Percentiles rank a stretch among this genome's conserved stretches.
These are phyloP conservation scores for Blastomyces percursus DNA, from an alignment of 2,329 filamentous ascomycete species.

Conservation along the genomic window DNA sequence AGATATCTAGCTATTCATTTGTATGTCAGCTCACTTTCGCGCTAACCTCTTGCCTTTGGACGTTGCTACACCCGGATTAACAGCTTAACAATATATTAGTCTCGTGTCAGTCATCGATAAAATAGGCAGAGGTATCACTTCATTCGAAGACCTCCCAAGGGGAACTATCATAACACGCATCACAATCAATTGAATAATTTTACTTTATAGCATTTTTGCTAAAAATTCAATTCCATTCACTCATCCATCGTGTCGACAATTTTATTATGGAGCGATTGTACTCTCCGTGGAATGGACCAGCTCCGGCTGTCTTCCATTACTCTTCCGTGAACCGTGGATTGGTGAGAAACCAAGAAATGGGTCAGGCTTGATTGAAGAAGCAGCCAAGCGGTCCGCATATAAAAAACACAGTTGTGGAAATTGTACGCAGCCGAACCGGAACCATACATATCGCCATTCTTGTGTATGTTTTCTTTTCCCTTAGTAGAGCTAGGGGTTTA, in stretches of 20 bases:
- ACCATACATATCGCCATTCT: background rate
- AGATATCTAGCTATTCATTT: background rate
- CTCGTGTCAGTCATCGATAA: background rate
- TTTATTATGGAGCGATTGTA: background rate
- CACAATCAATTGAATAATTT: background rate
- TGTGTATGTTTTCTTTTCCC: background rate
- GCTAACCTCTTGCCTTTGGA: background rate
- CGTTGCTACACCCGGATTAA: background rate
- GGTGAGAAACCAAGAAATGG: background rate
- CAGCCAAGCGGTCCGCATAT: background rate
- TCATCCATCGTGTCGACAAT: background rate
- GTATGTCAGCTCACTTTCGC: background rate
- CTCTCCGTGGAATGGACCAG: background rate
- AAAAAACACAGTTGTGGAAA: background rate
- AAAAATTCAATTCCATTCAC: background rate
- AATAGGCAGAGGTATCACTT: background rate
- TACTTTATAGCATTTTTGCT: background rate
- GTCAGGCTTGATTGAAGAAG: background rate
- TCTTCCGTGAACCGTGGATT: background rate
- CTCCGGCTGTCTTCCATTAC: background rate
- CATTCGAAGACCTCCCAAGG: background rate
- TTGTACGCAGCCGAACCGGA: background rate
- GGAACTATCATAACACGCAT: background rate
- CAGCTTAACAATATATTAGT: background rate
- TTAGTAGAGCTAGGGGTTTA: background rate